phyloP scores from a whole-genome alignment of 2,329 filamentous ascomycete species.

The Sclerotinia minor region DNA sequence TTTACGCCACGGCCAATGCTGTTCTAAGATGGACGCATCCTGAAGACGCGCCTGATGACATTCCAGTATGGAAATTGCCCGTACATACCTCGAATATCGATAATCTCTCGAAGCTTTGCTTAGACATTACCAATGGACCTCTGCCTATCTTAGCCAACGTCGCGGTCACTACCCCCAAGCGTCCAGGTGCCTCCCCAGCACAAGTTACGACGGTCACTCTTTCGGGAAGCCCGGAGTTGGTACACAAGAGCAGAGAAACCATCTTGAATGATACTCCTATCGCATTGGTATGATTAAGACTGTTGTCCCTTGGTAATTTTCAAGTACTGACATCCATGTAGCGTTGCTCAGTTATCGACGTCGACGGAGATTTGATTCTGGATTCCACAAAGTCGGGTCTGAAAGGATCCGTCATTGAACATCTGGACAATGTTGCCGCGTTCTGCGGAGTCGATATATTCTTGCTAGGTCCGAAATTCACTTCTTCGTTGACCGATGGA shows the following conservation, averaged over 20 bases:
- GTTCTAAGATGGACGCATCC: constrained; percentile 92
- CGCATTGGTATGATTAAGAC: constrained; percentile 68
- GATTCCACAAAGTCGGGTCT: constrained; percentile 67
- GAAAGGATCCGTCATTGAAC: constrained; percentile 74
- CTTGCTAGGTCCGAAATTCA: constrained; percentile 84
- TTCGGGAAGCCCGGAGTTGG: constrained; percentile 81
- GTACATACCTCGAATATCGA: constrained; percentile 86
- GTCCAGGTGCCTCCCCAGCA: constrained; percentile 51
- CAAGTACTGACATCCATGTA: constrained; percentile 47
- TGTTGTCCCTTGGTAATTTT: not conserved
- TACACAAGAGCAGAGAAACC: constrained; percentile 84
- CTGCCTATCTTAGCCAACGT: constrained; percentile 81
- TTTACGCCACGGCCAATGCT: constrained; percentile 86
- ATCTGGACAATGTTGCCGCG: constrained; percentile 81
- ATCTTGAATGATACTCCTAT: constrained; percentile 92
- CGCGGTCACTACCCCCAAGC: constrained; percentile 76
- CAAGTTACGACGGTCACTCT: constrained; percentile 86
- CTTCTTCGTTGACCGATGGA: constrained; percentile 69
- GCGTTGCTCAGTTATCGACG: constrained; percentile 91
- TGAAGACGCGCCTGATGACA: constrained; percentile 79
- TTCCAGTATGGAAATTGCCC: constrained; percentile 85
- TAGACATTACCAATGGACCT: constrained; percentile 70
- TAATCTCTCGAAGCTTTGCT: constrained; percentile 75
- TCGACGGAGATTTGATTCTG: constrained; percentile 87
- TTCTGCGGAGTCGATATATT: constrained; percentile 97